These are phyloP conservation scores for Amesomyces nigricolor DNA, from an alignment of 2,329 filamentous ascomycete species.

Conservation along the genomic window DNA sequence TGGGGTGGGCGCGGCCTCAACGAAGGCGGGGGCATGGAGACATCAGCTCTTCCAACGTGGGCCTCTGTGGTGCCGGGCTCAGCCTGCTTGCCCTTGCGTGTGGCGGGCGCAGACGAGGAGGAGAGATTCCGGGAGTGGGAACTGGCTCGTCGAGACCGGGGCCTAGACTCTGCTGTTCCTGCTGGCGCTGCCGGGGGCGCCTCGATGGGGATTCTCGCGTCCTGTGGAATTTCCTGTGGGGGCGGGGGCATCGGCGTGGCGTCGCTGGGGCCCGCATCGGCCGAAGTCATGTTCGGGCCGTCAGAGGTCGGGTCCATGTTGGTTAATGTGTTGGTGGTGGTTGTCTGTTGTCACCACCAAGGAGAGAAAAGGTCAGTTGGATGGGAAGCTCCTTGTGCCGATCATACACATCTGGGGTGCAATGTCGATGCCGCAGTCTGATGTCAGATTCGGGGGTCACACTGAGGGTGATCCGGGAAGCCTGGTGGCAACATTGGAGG, in stretches of 20 bases:
- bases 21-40: slow-evolving; percentile 57
- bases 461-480: background rate
- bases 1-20: slow-evolving; percentile 32
- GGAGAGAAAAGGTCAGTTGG: no score
- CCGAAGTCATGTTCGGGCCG: background rate
- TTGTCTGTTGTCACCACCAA: no score
- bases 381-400: background rate
- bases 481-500: no score
- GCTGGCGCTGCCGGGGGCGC: background rate
- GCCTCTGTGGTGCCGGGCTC: slow-evolving; percentile 55
- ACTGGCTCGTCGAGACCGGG: background rate
- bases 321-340: no score
- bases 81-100: slow-evolving; percentile 52
- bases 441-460: background rate
- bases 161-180: background rate
- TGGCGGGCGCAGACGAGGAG: slow-evolving; percentile 31
- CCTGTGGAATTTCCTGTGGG: background rate
- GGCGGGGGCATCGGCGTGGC: background rate
- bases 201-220: background rate
- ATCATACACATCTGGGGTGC: background rate
- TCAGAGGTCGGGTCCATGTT: background rate
- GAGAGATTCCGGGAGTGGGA: slow-evolving; percentile 38
- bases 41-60: slow-evolving; percentile 53
- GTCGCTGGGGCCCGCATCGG: background rate
- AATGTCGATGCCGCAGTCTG: background rate